Evolutionary conservation across 371 early-diverging fungal genomes (phyloP).

Genomic region (Actinomortierella wolfii): DNA sequence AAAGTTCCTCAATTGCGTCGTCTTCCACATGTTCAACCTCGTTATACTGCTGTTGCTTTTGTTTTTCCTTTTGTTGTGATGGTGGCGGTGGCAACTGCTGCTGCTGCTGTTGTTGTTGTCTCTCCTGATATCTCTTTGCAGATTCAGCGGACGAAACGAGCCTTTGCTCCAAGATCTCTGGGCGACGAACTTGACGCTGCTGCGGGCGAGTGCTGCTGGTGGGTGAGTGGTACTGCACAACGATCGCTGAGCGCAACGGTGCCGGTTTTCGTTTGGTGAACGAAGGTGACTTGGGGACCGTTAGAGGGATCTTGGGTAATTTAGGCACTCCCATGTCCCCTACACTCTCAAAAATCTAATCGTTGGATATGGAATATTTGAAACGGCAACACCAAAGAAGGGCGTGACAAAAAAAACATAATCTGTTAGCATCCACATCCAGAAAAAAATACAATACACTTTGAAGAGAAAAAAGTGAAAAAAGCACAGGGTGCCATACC

Average conservation of each 20-base stretch:
- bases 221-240: not conserved
- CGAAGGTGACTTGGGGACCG: slow-evolving; percentile 30
- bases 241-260: slow-evolving; percentile 11
- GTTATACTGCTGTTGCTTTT: too few species aligned
- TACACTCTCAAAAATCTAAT: slow-evolving; percentile 20
- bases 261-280: slow-evolving; percentile 20
- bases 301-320: slow-evolving; percentile 14
- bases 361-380: too few species aligned
- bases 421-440: too few species aligned
- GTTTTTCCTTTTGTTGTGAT: slow-evolving; percentile 9
- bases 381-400: too few species aligned
- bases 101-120: slow-evolving; percentile 1
- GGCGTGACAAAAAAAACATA: too few species aligned
- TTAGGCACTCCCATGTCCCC: slow-evolving; percentile 32
- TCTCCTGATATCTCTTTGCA: slow-evolving; percentile 11
- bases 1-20: slow-evolving; percentile 1
- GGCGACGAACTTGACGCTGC: not conserved
- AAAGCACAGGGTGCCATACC: slow-evolving; percentile 15
- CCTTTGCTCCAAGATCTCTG: slow-evolving; percentile 14
- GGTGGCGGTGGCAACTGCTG: too few species aligned
- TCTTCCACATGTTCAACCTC: not conserved
- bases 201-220: not conserved
- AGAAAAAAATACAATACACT: not conserved
- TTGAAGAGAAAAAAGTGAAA: too few species aligned
- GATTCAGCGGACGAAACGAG: slow-evolving; percentile 36